Base-by-base conservation (phyloP, 164 flowering plant genomes). In the Tetracentron sinense region DNA sequence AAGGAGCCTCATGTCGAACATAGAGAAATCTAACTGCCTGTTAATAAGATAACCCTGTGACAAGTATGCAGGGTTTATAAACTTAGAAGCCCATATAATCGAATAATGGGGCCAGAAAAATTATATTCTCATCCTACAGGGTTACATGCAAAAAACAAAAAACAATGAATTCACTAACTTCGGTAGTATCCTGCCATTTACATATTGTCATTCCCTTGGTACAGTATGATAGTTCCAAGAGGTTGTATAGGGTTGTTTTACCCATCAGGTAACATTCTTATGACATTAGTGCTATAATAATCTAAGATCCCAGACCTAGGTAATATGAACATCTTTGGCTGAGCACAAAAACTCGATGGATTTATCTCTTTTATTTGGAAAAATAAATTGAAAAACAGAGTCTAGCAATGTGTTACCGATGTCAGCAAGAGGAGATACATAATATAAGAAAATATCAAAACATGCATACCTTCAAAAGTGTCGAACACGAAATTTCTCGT, bases 381-480 rank as follows among this genome's bases (percentile, higher is more conserved):
- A 16, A 38, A 38, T 8, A 51, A 22, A 22, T 21, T 21, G 27
- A 5, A 22, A 25, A 22, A 51, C 26, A 21, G 42, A 47, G 6
- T 16, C 44, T 38, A 8, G 44, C 44, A 38, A 38, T 38, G 14
- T 38, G 44, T 38, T 16, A 38, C 2, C 38, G 8, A 23, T 25
- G 22, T 42, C 15, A 63, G 17, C 4, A 23, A 20, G 23, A 57
- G 30, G 33, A 17, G 53, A 38, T 62, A 3, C n/a, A 4, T 27
- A 22, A 15, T 7, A 51, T 22, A 42, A 60, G 7, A 2, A 28
- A 55, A 48, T 20, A 35, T 60, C 14, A 50, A 22, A 58, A 57
- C 1, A 67, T 30, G 56, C 72, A 64, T 64, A 88, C 96, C 95
- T 83, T 83, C 58, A 77, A 72, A 47, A 71, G 64, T 44, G 48